Conservation (phyloP, 176 grass and related monocot genomes). For the Rhynchospora tenuis region DNA sequence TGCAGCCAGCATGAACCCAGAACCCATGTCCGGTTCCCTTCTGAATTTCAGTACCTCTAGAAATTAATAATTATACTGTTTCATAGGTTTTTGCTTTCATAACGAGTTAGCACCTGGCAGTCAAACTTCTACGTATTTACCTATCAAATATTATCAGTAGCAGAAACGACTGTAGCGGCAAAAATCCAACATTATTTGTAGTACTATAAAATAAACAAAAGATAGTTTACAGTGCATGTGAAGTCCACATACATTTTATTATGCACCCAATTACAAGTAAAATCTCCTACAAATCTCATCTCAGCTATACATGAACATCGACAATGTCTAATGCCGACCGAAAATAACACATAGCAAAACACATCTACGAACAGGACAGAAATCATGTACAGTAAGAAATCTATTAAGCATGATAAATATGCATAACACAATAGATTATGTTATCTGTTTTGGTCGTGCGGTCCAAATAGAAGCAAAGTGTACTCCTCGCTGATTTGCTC, state of each 20-base stretch:
- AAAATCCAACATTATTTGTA: neutral
- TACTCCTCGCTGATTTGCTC: constrained; percentile 5
- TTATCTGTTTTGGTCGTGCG: neutral
- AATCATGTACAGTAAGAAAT: neutral
- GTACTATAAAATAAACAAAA: neutral
- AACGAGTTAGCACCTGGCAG: neutral
- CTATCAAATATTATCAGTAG: too few relatives aligned
- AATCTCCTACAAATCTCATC: neutral
- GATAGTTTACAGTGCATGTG: neutral
- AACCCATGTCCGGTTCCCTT: neutral
- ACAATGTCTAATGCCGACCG: neutral
- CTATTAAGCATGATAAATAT: neutral
- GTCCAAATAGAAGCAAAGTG: neutral
- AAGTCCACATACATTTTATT: neutral
- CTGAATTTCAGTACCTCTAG: neutral
- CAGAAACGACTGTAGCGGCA: too few relatives aligned
- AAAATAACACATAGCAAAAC: neutral
- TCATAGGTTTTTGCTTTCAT: neutral
- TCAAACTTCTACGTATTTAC: neutral
- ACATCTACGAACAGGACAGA: neutral
- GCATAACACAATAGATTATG: neutral
- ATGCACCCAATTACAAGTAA: neutral
- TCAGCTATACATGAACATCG: neutral
- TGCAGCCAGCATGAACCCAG: neutral
- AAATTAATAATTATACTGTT: neutral